Conservation (phyloP, 495 filamentous ascomycete genomes). For the Hypoxylon fuscum region DNA sequence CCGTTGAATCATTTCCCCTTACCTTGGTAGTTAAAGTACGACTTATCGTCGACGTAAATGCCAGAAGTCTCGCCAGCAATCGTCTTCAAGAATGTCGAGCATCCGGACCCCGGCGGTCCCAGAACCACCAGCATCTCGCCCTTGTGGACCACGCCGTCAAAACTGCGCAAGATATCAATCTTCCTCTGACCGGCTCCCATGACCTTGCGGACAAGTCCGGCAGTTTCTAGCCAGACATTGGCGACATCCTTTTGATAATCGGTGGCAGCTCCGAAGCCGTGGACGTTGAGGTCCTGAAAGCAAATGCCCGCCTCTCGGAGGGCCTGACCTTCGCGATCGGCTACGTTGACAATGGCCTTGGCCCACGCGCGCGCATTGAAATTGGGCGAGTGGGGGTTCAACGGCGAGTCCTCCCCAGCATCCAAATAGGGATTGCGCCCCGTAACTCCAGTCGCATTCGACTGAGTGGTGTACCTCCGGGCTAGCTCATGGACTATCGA, state of each 20-base stretch:
- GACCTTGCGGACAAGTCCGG: constrained; percentile 55
- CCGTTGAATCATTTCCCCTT: constrained; percentile 20
- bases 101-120: constrained; percentile 80
- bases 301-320: constrained; percentile 62
- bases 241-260: constrained; percentile 82
- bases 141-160: constrained; percentile 77
- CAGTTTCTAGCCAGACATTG: constrained; percentile 68
- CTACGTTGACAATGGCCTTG: constrained; percentile 60
- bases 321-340: constrained; percentile 52
- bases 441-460: constrained; percentile 44
- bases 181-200: constrained; percentile 65
- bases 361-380: constrained; percentile 65
- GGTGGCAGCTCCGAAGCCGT: constrained; percentile 78
- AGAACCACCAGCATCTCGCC: constrained; percentile 86
- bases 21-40: constrained; percentile 81
- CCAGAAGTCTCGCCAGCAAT: constrained; percentile 81
- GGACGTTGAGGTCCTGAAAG: constrained; percentile 73
- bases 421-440: constrained; percentile 50
- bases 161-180: constrained; percentile 80
- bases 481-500: constrained; percentile 57
- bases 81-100: constrained; percentile 81
- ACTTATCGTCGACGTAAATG: constrained; percentile 68
- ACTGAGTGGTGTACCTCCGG: constrained; percentile 55
- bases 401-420: constrained; percentile 50
- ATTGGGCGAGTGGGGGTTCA: constrained; percentile 62